Conservation (phyloP, 1,139 yeast genomes). For the Arxiozyma bovina region DNA sequence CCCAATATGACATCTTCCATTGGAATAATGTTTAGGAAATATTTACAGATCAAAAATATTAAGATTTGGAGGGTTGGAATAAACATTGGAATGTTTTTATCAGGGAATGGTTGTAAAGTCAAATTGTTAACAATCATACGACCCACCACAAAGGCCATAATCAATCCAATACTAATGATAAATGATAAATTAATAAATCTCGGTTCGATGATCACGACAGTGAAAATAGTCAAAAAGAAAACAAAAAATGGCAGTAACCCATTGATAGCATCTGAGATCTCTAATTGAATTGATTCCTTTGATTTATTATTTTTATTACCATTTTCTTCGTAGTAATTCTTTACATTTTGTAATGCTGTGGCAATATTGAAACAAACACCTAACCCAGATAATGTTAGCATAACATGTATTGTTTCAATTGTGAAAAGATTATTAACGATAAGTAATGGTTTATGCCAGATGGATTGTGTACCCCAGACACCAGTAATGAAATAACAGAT, state of each 20-base stretch:
- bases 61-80: constrained; percentile 54
- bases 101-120: constrained; percentile 71
- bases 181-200: constrained; percentile 51
- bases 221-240: constrained; percentile 50
- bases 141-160: constrained; percentile 80
- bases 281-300: constrained; percentile 14
- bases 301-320: constrained; percentile 18
- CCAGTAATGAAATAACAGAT: constrained; percentile 55
- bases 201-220: constrained; percentile 40
- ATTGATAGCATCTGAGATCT: constrained; percentile 40
- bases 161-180: constrained; percentile 59
- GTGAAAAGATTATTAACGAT: constrained; percentile 7
- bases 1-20: constrained; percentile 36
- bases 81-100: constrained; percentile 57
- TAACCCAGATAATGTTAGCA: constrained; percentile 31
- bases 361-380: constrained; percentile 60
- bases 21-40: constrained; percentile 36
- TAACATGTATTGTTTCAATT: constrained; percentile 23
- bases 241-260: constrained; percentile 66
- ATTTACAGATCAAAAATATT: constrained; percentile 33
- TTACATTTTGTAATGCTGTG: constrained; percentile 66
- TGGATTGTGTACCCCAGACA: constrained; percentile 52
- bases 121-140: constrained; percentile 83
- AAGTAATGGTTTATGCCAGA: constrained; percentile 41
- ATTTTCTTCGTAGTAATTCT: constrained; percentile 38